phyloP scores from a whole-genome alignment of 306 rosid species.

The Cucumis hystrix region DNA sequence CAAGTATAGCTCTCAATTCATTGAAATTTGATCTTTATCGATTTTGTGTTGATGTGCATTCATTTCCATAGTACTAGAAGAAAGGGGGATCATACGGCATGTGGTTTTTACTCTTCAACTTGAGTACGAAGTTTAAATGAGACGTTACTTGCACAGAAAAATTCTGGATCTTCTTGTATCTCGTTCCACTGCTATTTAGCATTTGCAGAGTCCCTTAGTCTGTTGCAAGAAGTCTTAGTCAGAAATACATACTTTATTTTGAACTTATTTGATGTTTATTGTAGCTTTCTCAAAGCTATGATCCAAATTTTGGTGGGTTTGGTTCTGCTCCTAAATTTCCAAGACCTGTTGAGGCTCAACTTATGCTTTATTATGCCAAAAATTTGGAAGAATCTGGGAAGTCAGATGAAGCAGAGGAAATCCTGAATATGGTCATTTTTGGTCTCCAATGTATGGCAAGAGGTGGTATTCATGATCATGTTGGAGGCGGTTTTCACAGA shows the following conservation, averaged over 20 bases:
- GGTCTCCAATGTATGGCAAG: conserved; percentile 84
- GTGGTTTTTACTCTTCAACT: not conserved
- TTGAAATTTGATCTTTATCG: not conserved
- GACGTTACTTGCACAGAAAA: not conserved
- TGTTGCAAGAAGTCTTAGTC: not conserved
- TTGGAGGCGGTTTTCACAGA: conserved; percentile 97
- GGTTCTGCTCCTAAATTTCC: conserved; percentile 97
- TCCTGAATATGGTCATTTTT: conserved; percentile 42
- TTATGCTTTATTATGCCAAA: conserved; percentile 70
- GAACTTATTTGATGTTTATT: conserved; percentile 14
- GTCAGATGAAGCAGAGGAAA: conserved; percentile 31
- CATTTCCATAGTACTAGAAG: not conserved
- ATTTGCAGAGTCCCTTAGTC: conserved; percentile 4
- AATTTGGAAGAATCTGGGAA: conserved; percentile 53
- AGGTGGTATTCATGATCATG: conserved; percentile 85
- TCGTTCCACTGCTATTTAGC: not conserved
- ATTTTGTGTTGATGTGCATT: not conserved
- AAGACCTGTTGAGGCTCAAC: conserved; percentile 82
- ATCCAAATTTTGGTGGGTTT: conserved; percentile 75
- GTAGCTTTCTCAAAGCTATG: conserved; percentile 72
- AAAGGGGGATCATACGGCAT: not conserved
- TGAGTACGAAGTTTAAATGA: not conserved
- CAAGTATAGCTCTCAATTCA: conserved; percentile 36
- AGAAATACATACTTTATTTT: not conserved
- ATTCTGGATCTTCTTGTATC: not conserved